These are phyloP conservation scores for Teratosphaeria gauchensis DNA, from an alignment of 2,329 filamentous ascomycete genomes.

Conservation along the genomic window DNA sequence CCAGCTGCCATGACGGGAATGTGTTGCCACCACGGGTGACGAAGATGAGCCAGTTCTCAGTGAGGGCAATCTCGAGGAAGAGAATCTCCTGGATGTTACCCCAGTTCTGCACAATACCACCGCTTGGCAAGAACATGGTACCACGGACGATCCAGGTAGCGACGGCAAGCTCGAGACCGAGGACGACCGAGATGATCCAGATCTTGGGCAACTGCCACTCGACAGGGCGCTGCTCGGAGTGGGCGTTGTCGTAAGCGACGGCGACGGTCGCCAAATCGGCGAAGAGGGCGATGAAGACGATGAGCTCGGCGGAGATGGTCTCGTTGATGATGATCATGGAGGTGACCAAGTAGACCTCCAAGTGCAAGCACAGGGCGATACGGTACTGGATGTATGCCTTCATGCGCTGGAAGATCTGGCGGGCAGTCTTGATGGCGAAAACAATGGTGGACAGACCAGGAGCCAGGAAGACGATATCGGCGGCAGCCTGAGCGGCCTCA, in stretches of 20 bases:
- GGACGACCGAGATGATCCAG: constrained; percentile 63
- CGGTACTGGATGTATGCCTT: constrained; percentile 70
- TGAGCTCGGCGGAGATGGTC: constrained; percentile 60
- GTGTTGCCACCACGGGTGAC: constrained; percentile 55
- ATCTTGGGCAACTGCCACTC: constrained; percentile 77
- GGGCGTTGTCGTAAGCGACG: constrained; percentile 69
- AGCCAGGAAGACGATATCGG: constrained; percentile 66
- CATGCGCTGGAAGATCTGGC: constrained; percentile 70
- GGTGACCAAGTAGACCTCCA: constrained; percentile 67
- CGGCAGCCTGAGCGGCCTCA: constrained; percentile 62
- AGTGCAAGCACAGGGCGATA: constrained; percentile 63
- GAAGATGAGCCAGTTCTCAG: constrained; percentile 47
- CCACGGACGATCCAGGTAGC: constrained; percentile 67
- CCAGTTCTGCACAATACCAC: constrained; percentile 66
- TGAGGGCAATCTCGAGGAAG: constrained; percentile 44
- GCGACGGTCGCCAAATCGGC: constrained; percentile 71
- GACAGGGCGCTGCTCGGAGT: constrained; percentile 64
- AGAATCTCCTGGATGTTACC: constrained; percentile 63
- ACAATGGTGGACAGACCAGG: constrained; percentile 63
- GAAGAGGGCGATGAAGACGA: constrained; percentile 72
- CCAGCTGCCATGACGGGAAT: constrained; percentile 64
- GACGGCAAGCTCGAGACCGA: constrained; percentile 57
- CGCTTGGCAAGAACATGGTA: constrained; percentile 57
- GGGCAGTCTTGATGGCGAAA: constrained; percentile 62
- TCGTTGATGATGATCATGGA: constrained; percentile 75